Conservation (phyloP, 805 yeast genomes). For the Pichia manshurica region DNA sequence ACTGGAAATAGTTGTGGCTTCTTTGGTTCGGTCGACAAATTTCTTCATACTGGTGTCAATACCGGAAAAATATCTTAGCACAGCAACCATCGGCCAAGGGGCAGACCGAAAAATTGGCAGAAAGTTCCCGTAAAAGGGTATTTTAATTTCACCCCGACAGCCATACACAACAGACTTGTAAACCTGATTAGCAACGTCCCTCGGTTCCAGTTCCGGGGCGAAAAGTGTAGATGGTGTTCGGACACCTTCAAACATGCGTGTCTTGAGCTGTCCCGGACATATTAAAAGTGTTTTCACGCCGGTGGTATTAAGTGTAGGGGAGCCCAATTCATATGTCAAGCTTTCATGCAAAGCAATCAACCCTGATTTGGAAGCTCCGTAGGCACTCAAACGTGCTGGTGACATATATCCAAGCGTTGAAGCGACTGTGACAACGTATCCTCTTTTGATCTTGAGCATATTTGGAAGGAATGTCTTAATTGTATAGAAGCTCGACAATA, state of each 20-base stretch:
- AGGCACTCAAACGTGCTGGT: slow-evolving; percentile 73
- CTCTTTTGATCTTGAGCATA: slow-evolving; percentile 57
- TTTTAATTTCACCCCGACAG: slow-evolving; percentile 57
- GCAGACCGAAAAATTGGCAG: slow-evolving; percentile 64
- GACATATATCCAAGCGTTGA: slow-evolving; percentile 81
- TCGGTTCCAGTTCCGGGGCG: slow-evolving; percentile 80
- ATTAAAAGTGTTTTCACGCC: slow-evolving; percentile 70
- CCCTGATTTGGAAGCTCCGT: slow-evolving; percentile 90
- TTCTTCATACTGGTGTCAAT: slow-evolving; percentile 49
- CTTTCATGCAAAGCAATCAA: slow-evolving; percentile 80
- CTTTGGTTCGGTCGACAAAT: slow-evolving; percentile 22
- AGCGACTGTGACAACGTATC: slow-evolving; percentile 75
- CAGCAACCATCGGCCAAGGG: slow-evolving; percentile 65
- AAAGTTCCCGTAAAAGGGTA: slow-evolving; percentile 73
- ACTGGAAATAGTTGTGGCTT: slow-evolving; percentile 2
- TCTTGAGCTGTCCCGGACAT: slow-evolving; percentile 83
- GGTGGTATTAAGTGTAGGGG: slow-evolving; percentile 37
- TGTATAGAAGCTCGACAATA: slow-evolving; percentile 64
- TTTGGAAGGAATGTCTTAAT: slow-evolving; percentile 66
- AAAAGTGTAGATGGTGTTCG: slow-evolving; percentile 60
- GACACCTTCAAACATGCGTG: slow-evolving; percentile 69
- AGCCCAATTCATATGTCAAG: slow-evolving; percentile 61
- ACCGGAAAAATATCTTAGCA: slow-evolving; percentile 53
- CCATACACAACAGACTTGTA: slow-evolving; percentile 54
- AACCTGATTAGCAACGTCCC: slow-evolving; percentile 54